A percentile compares a stretch with the other conserved stretches of the same genome.
Conservation (phyloP, 805 yeast genomes). For the Pichia gijzeniarum region DNA sequence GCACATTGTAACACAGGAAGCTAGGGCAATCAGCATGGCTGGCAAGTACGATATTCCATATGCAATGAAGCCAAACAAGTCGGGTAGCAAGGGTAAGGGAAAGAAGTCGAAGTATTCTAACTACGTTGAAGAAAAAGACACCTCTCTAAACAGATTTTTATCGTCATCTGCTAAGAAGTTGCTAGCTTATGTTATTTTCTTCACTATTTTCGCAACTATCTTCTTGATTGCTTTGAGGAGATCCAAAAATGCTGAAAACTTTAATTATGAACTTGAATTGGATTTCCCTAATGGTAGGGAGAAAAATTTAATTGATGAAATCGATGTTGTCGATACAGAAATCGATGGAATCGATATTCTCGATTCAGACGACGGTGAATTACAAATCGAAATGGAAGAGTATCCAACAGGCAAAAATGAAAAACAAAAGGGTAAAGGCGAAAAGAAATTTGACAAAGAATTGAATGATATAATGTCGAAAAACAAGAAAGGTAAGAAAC, state of each 20-base stretch:
- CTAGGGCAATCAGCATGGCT: no score
- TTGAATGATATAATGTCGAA: background rate
- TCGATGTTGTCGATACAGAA: background rate
- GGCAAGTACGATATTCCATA: slow-evolving; percentile 33
- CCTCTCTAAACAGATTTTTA: slow-evolving; percentile 3
- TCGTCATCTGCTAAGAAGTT: slow-evolving; percentile 30
- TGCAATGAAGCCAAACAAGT: slow-evolving; percentile 24
- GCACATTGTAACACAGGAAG: no score
- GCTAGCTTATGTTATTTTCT: slow-evolving; percentile 10
- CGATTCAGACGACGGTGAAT: slow-evolving; percentile 9
- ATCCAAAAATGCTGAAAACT: background rate
- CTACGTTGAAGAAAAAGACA: slow-evolving; percentile 6
- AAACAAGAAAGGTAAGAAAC: background rate
- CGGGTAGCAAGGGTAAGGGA: slow-evolving; percentile 5
- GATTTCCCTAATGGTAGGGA: slow-evolving; percentile 1
- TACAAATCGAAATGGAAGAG: background rate
- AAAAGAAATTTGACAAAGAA: slow-evolving; percentile 1
- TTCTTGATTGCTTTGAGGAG: slow-evolving; percentile 10
- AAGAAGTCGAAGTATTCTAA: slow-evolving; percentile 23
- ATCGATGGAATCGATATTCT: slow-evolving; percentile 9
- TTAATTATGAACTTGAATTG: slow-evolving; percentile 14
- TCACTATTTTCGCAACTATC: slow-evolving; percentile 10
- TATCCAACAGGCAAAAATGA: background rate
- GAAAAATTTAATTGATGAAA: slow-evolving; percentile 3
- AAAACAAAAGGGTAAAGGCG: background rate